Evolutionary conservation across 1,284 basidiomycete species (phyloP).

Genomic region (Ustilago loliicola): DNA sequence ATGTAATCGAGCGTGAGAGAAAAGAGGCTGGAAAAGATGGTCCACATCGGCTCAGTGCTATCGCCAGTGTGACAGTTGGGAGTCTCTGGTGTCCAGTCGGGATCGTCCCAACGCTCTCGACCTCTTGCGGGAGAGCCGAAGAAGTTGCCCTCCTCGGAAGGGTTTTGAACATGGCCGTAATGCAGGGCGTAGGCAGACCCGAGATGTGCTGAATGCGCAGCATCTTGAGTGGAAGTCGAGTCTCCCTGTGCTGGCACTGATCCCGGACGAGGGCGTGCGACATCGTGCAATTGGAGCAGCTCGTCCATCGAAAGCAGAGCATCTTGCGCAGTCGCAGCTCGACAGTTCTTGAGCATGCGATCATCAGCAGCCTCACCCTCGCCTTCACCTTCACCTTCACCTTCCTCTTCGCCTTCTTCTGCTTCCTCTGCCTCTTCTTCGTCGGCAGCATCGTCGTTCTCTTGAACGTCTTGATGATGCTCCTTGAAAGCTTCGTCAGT

Average conservation of each 20-base stretch:
- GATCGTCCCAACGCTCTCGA: constrained; percentile 63
- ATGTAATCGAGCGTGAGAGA: constrained; percentile 78
- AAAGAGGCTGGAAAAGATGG: constrained; percentile 66
- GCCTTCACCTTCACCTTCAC: constrained; percentile 70
- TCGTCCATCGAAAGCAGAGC: constrained; percentile 80
- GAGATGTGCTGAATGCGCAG: constrained; percentile 7
- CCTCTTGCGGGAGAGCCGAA: constrained; percentile 51
- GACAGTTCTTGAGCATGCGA: constrained; percentile 81
- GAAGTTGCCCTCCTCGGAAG: constrained; percentile 53
- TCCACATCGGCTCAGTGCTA: constrained; percentile 68
- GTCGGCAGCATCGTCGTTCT: constrained; percentile 36
- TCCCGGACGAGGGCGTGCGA: constrained; percentile 57
- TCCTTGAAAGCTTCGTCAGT: constrained; percentile 56
- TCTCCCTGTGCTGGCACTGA: neutral
- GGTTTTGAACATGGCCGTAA: constrained; percentile 65
- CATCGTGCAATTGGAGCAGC: constrained; percentile 75
- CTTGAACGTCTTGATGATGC: constrained; percentile 10
- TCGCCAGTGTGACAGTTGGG: constrained; percentile 57
- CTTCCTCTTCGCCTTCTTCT: constrained; percentile 16
- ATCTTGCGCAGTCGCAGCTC: constrained; percentile 77
- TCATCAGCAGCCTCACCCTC: constrained; percentile 71
- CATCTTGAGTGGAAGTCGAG: neutral
- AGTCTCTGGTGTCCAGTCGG: constrained; percentile 38
- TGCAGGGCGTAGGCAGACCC: constrained; percentile 72
- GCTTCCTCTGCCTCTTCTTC: constrained; percentile 9